A percentile compares a stretch with the other conserved stretches of the same genome.
phyloP scores from a whole-genome alignment of 2,329 filamentous ascomycete genomes.

The Alternaria tenuissima region DNA sequence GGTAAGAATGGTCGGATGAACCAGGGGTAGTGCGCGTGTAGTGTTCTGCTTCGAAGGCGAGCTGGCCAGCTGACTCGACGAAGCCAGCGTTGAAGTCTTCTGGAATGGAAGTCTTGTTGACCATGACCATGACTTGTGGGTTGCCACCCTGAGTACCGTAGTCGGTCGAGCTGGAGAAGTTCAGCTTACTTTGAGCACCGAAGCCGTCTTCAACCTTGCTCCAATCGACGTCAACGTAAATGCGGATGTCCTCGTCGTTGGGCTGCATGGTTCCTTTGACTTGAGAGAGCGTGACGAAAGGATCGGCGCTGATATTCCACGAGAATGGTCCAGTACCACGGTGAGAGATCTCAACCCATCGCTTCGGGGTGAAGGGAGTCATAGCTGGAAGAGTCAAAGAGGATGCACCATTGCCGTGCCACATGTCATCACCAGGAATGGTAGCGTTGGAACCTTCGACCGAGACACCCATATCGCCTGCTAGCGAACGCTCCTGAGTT shows the following conservation, averaged over 20 bases:
- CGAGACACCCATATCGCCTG: slow-evolving; percentile 69
- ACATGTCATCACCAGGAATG: slow-evolving; percentile 72
- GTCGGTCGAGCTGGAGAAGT: slow-evolving; percentile 44
- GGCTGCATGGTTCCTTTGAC: slow-evolving; percentile 42
- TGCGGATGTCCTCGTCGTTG: slow-evolving; percentile 41
- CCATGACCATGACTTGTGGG: slow-evolving; percentile 42
- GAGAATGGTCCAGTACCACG: slow-evolving; percentile 42
- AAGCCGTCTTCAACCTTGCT: slow-evolving; percentile 35
- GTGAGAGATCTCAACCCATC: slow-evolving; percentile 50
- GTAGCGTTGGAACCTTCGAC: slow-evolving; percentile 72
- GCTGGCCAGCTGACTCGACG: slow-evolving; percentile 46
- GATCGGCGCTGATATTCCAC: slow-evolving; percentile 49
- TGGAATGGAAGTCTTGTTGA: slow-evolving; percentile 48
- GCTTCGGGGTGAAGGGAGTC: slow-evolving; percentile 45
- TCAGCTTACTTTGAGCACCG: slow-evolving; percentile 42
- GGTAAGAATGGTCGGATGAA: slow-evolving; percentile 38
- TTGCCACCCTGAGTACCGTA: slow-evolving; percentile 50
- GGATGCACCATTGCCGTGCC: slow-evolving; percentile 59
- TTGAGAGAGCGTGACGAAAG: slow-evolving; percentile 49
- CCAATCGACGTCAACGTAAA: slow-evolving; percentile 52
- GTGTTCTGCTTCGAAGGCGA: slow-evolving; percentile 51
- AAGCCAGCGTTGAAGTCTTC: slow-evolving; percentile 44
- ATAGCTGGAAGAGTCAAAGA: slow-evolving; percentile 43
- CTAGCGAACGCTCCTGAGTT: slow-evolving; percentile 64
- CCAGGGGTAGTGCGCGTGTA: slow-evolving; percentile 43